Evolutionary conservation across 2,329 filamentous ascomycete species (phyloP).

Genomic region (Paracamarosporium sp.): DNA sequence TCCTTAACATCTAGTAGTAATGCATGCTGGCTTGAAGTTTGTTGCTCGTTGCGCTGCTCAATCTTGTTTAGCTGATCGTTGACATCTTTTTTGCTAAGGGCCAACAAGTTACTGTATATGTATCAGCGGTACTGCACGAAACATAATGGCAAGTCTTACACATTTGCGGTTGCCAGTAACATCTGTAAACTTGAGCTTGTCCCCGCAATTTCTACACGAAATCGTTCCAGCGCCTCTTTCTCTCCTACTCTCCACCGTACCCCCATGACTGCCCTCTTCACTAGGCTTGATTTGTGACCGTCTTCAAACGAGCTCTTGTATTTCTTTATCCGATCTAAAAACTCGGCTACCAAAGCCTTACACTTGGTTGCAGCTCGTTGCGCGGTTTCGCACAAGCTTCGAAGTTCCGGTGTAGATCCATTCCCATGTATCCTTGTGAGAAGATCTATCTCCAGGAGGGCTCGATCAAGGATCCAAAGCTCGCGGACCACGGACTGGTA

Average conservation of each 20-base stretch:
- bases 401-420: constrained; percentile 10
- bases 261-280: constrained; percentile 10
- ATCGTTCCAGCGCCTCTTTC: constrained; percentile 17
- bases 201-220: constrained; percentile 15
- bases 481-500: constrained; percentile 35
- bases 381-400: constrained; percentile 12
- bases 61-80: constrained; percentile 2
- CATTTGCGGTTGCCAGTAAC: constrained; percentile 15
- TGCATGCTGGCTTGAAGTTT: background rate
- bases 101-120: constrained; percentile 7
- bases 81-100: constrained; percentile 4
- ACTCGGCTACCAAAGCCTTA: constrained; percentile 5
- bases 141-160: constrained; percentile 6
- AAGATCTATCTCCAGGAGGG: constrained; percentile 20
- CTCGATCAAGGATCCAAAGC: constrained; percentile 28
- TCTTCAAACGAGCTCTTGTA: constrained; percentile 12
- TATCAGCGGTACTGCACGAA: background rate
- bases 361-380: constrained; percentile 9
- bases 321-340: constrained; percentile 7
- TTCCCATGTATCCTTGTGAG: constrained; percentile 12
- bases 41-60: background rate
- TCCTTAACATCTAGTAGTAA: constrained; percentile 1
- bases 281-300: background rate
- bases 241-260: constrained; percentile 18
- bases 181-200: constrained; percentile 16